Conservation (phyloP, 106 monocot species). For the Hemerocallis citrina region DNA sequence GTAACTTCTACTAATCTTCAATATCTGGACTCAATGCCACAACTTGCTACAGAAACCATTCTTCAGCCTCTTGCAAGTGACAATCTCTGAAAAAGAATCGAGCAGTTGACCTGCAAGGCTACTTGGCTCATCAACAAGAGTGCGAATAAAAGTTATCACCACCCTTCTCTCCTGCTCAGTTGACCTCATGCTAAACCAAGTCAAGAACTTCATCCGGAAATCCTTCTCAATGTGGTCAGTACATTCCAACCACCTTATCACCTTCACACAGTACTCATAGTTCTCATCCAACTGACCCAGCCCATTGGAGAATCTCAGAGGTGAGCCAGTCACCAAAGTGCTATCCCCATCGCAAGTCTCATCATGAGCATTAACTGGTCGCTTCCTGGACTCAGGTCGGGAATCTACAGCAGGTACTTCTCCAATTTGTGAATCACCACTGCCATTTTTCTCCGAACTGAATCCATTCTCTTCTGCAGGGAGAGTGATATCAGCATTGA, state of each 20-base stretch:
- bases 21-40: conserved; percentile 49
- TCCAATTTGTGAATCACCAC: conserved; percentile 50
- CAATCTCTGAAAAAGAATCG: conserved; percentile 74
- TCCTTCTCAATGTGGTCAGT: conserved; percentile 66
- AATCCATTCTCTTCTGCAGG: conserved; percentile 34
- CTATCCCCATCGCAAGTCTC: conserved; percentile 53
- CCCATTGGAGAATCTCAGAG: conserved; percentile 23
- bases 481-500: conserved; percentile 54
- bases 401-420: conserved; percentile 63
- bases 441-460: conserved; percentile 45
- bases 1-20: not conserved
- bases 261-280: conserved; percentile 87
- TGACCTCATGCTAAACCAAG: conserved; percentile 91
- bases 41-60: conserved; percentile 78
- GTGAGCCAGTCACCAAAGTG: conserved; percentile 45
- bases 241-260: conserved; percentile 85
- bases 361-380: conserved; percentile 14
- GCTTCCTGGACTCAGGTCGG: conserved; percentile 30
- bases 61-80: conserved; percentile 53
- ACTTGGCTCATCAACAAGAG: conserved; percentile 74
- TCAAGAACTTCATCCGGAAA: conserved; percentile 92
- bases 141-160: conserved; percentile 77
- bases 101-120: conserved; percentile 80
- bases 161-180: conserved; percentile 79
- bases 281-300: conserved; percentile 65